A percentile compares a stretch with the other conserved stretches of the same genome.
Evolutionary conservation across 371 early-diverging fungal genomes (phyloP).

Genomic region (Circinella minor): DNA sequence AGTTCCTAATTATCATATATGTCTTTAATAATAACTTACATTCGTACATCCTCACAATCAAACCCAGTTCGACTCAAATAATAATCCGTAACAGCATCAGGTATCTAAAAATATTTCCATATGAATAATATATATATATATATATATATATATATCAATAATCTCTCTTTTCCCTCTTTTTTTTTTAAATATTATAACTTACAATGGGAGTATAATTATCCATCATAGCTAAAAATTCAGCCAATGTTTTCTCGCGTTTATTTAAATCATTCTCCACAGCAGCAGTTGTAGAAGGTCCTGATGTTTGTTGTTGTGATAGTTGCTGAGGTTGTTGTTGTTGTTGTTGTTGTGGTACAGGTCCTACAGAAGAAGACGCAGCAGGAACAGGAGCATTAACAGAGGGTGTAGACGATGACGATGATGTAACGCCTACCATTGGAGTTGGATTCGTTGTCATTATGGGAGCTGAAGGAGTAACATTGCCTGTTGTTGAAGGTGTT

Average conservation of each 20-base stretch:
- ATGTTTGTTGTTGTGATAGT: neutral
- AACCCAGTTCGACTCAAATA: constrained; percentile 94
- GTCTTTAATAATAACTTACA: constrained; percentile 57
- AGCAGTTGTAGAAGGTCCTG: neutral
- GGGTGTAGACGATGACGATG: neutral
- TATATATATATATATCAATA: too few relatives aligned
- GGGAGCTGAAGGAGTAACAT: too few relatives aligned
- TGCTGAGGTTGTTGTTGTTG: neutral
- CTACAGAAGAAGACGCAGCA: neutral
- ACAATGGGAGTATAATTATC: constrained; percentile 90
- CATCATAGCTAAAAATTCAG: constrained; percentile 87
- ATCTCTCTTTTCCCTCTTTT: neutral
- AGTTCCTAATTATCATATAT: too few relatives aligned
- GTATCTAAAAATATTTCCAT: constrained; percentile 68
- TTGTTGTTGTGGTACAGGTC: constrained; percentile 1
- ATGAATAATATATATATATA: too few relatives aligned
- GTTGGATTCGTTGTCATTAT: neutral
- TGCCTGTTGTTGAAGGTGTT: too few relatives aligned
- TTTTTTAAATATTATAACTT: constrained; percentile 10
- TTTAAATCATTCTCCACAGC: constrained; percentile 44
- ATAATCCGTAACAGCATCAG: constrained; percentile 97
- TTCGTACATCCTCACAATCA: constrained; percentile 87
- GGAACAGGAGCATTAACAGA: neutral
- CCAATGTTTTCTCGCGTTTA: constrained; percentile 74
- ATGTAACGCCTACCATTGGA: neutral